These are phyloP conservation scores for Lentinula boryana DNA, from an alignment of 768 basidiomycete species.

Conservation along the genomic window DNA sequence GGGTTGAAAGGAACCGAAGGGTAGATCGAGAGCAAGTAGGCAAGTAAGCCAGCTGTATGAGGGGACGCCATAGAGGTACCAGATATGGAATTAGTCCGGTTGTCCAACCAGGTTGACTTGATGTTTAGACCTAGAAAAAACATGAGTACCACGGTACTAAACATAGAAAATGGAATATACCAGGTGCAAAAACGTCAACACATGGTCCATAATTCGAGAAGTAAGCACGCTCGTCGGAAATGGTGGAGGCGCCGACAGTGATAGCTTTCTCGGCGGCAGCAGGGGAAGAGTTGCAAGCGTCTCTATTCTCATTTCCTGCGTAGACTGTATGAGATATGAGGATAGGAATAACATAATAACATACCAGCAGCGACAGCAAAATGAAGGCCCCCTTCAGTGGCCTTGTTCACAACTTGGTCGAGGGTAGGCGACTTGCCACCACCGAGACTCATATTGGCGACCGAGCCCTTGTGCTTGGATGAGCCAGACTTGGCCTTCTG, in stretches of 20 bases:
- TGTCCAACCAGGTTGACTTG: conserved; percentile 73
- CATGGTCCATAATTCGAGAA: conserved; percentile 92
- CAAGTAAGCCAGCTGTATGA: conserved; percentile 83
- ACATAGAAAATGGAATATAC: conserved; percentile 20
- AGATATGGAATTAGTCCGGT: conserved; percentile 60
- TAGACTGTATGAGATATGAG: background rate
- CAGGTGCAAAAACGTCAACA: conserved; percentile 91
- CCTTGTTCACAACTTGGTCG: conserved; percentile 79
- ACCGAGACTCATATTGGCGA: conserved; percentile 96
- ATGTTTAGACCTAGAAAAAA: conserved; percentile 65
- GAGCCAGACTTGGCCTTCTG: conserved; percentile 65
- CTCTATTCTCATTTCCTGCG: conserved; percentile 73
- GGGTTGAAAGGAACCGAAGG: conserved; percentile 58
- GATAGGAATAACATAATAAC: conserved; percentile 14
- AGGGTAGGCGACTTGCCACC: conserved; percentile 87
- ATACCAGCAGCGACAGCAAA: conserved; percentile 94
- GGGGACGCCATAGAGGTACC: conserved; percentile 96
- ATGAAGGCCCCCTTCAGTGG: conserved; percentile 82
- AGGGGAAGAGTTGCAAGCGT: conserved; percentile 92
- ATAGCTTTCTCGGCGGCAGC: conserved; percentile 85
- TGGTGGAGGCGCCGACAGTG: conserved; percentile 89
- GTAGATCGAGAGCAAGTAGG: conserved; percentile 89
- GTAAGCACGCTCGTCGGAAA: conserved; percentile 77
- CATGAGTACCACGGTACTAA: background rate
- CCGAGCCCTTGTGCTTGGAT: conserved; percentile 87